Conservation (phyloP, 257 asterid genomes). For the Mentha longifolia region DNA sequence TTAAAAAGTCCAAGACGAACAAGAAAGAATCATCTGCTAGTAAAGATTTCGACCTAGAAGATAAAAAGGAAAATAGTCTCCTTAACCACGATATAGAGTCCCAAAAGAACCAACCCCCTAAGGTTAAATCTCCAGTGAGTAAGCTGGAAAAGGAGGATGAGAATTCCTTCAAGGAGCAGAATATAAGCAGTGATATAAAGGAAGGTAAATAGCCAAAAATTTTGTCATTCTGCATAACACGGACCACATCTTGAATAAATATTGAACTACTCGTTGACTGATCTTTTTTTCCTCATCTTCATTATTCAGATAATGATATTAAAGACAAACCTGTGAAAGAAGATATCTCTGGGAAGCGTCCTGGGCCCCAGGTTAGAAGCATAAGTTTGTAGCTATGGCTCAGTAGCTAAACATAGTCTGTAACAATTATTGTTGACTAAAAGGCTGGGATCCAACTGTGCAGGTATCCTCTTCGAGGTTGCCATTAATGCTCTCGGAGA, state of each 20-base stretch:
- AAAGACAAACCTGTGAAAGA: constrained; percentile 51
- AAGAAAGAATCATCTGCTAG: constrained; percentile 33
- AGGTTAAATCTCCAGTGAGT: constrained; percentile 47
- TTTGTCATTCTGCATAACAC: constrained; percentile 26
- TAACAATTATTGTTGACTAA: constrained; percentile 21
- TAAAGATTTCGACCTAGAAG: constrained; percentile 31
- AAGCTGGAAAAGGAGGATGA: constrained; percentile 45
- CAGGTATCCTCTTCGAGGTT: constrained; percentile 74
- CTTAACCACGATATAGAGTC: constrained; percentile 42
- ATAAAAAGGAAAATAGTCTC: constrained; percentile 33
- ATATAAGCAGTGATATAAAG: constrained; percentile 29
- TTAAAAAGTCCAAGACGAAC: constrained; percentile 34
- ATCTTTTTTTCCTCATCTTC: constrained; percentile 32
- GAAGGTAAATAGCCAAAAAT: constrained; percentile 46
- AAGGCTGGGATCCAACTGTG: constrained; percentile 33
- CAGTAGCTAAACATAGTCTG: constrained; percentile 30
- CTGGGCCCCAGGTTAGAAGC: constrained; percentile 61
- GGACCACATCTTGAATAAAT: constrained; percentile 14
- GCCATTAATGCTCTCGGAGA: constrained; percentile 82
- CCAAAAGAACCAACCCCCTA: constrained; percentile 35
- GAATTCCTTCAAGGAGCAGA: constrained; percentile 35
- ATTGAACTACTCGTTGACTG: constrained; percentile 19
- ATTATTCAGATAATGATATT: constrained; percentile 51
- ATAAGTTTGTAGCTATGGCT: constrained; percentile 6
- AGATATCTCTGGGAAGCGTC: constrained; percentile 46